Conservation (phyloP, 169 alveolate genomes). For the Eimeria sp. region DNA sequence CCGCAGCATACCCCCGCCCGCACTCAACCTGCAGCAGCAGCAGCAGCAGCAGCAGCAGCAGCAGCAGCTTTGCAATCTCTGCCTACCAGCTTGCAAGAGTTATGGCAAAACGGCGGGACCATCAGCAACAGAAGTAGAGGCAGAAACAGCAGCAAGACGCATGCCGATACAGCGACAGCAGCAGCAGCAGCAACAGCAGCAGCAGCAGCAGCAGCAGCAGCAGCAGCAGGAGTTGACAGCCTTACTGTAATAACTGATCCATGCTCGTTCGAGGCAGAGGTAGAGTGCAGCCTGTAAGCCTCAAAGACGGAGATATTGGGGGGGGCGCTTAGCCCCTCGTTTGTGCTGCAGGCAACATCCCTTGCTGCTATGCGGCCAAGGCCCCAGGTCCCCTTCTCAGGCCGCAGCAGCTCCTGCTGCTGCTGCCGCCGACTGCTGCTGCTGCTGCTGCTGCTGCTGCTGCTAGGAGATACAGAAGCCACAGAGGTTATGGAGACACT, state of each 20-base stretch:
- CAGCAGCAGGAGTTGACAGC: not conserved
- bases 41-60: not conserved
- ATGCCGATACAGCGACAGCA: not conserved
- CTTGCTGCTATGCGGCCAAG: constrained; percentile 10
- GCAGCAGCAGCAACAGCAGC: not conserved
- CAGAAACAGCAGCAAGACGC: not conserved
- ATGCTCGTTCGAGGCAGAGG: constrained; percentile 15
- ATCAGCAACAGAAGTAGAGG: not conserved
- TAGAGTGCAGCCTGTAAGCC: constrained; percentile 60
- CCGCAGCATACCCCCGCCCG: constrained; percentile 61
- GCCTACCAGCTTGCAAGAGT: not conserved
- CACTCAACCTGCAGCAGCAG: constrained; percentile 70
- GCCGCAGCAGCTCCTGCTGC: constrained; percentile 17
- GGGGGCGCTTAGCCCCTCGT: constrained; percentile 57
- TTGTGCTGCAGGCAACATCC: constrained; percentile 50
- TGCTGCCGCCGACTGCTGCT: constrained; percentile 55
- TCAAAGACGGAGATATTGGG: constrained; percentile 65
- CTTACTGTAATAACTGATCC: constrained; percentile 44
- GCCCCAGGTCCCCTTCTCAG: constrained; percentile 61
- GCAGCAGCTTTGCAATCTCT: not conserved
- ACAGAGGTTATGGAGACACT: constrained; percentile 1
- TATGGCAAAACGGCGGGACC: not conserved
- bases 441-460: constrained; percentile 22
- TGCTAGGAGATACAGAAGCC: constrained; percentile 35
- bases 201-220: not conserved